phyloP scores from a whole-genome alignment of 139 green algal species.

The Closterium sp. region DNA sequence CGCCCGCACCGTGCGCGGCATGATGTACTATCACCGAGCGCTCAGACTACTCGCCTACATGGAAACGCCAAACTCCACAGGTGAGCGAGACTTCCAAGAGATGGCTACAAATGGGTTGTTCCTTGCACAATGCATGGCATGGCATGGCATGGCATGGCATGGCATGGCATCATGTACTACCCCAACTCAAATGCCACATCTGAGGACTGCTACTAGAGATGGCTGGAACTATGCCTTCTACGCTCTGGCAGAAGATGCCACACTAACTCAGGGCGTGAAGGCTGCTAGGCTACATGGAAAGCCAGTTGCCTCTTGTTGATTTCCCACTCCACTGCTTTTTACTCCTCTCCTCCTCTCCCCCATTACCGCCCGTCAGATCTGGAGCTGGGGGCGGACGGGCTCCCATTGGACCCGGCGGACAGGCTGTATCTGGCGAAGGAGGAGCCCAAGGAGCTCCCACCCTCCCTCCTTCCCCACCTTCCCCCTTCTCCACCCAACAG shows the following conservation, averaged over 20 bases:
- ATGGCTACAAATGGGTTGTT: background rate
- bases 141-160: background rate
- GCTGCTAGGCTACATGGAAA: slow-evolving; percentile 38
- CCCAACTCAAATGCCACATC: too few species aligned
- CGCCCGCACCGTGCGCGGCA: slow-evolving; percentile 62
- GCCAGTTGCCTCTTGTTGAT: background rate
- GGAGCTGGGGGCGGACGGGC: too few species aligned
- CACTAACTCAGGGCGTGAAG: slow-evolving; percentile 25
- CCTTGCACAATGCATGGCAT: background rate
- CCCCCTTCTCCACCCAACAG: background rate
- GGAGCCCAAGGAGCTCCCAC: too few species aligned
- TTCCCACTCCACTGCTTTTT: too few species aligned
- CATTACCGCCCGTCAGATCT: background rate
- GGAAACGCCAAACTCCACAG: slow-evolving; percentile 15
- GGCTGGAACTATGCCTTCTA: too few species aligned
- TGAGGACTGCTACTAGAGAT: too few species aligned
- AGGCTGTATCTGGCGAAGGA: too few species aligned
- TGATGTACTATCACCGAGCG: slow-evolving; percentile 52
- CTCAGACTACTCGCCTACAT: slow-evolving; percentile 38
- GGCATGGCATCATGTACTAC: background rate
- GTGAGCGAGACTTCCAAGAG: background rate
- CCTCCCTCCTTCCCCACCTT: too few species aligned
- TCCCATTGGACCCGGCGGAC: too few species aligned
- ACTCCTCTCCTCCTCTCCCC: too few species aligned
- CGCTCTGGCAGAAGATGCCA: too few species aligned